These are phyloP conservation scores for Pistacia atlantica DNA, from an alignment of 345 rosid genomes.

Conservation along the genomic window DNA sequence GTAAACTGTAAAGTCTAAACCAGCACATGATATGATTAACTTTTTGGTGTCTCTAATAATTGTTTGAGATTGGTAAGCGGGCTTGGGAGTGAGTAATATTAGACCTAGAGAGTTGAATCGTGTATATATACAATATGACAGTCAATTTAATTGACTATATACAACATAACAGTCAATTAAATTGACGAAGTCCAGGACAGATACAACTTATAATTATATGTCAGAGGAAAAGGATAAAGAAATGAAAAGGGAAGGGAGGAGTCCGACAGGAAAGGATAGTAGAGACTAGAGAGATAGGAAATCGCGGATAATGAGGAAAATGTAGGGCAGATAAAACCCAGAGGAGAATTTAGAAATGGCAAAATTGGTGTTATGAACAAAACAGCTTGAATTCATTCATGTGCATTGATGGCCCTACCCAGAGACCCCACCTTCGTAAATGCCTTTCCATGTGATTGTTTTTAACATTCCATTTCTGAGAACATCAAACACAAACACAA, in stretches of 20 bases:
- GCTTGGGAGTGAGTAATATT: too few species aligned
- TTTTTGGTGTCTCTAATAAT: too few species aligned
- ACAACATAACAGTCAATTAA: too few species aligned
- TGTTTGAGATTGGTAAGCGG: too few species aligned
- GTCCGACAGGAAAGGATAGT: constrained; percentile 16
- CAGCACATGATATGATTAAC: too few species aligned
- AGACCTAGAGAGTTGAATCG: too few species aligned
- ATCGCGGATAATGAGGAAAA: constrained; percentile 8
- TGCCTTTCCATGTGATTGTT: constrained; percentile 40
- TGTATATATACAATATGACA: too few species aligned
- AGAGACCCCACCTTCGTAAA: constrained; percentile 11
- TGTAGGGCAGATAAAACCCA: constrained; percentile 1
- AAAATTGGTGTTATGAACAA: constrained; percentile 20
- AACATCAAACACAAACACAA: background rate
- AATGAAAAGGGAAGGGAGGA: background rate
- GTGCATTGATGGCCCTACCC: constrained; percentile 42
- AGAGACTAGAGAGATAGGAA: constrained; percentile 12
- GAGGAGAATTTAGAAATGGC: background rate
- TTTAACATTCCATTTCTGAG: background rate
- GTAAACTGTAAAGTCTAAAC: too few species aligned
- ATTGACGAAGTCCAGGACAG: too few species aligned
- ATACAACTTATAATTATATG: too few species aligned
- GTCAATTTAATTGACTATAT: too few species aligned
- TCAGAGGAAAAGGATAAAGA: background rate
- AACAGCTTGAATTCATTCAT: constrained; percentile 25